These are phyloP conservation scores for Bryoglossum gracile DNA, from an alignment of 495 filamentous ascomycete species.

Conservation along the genomic window DNA sequence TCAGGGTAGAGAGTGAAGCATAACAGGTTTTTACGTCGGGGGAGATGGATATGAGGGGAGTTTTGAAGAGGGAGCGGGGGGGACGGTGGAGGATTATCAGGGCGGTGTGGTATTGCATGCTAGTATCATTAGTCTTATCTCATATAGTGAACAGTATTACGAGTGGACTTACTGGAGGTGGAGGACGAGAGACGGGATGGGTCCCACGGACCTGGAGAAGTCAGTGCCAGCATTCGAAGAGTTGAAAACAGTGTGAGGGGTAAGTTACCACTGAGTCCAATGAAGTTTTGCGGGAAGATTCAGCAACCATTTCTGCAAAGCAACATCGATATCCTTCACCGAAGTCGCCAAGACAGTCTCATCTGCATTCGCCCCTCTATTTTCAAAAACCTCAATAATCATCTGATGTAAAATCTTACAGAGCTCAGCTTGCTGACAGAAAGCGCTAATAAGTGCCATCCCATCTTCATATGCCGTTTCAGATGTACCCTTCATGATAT, in stretches of 20 bases:
- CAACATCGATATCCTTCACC: slow-evolving; percentile 26
- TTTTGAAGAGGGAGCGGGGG: slow-evolving; percentile 24
- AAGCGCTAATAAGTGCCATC: slow-evolving; percentile 21
- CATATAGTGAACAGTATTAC: background rate
- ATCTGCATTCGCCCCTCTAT: slow-evolving; percentile 23
- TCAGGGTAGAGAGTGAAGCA: slow-evolving; percentile 25
- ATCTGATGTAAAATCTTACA: slow-evolving; percentile 30
- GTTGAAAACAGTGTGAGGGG: background rate
- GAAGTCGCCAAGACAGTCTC: slow-evolving; percentile 24
- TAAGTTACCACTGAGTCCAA: slow-evolving; percentile 28
- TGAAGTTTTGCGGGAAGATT: slow-evolving; percentile 26
- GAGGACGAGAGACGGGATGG: slow-evolving; percentile 26
- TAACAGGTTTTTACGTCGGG: slow-evolving; percentile 30
- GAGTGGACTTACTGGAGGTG: slow-evolving; percentile 27
- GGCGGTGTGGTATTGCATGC: slow-evolving; percentile 30
- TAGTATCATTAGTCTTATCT: slow-evolving; percentile 5
- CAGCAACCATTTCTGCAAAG: slow-evolving; percentile 27
- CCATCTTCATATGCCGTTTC: slow-evolving; percentile 29
- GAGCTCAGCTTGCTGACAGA: slow-evolving; percentile 28
- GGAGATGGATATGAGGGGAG: slow-evolving; percentile 17
- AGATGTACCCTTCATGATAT: slow-evolving; percentile 23
- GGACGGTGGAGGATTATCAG: slow-evolving; percentile 32
- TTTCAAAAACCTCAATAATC: slow-evolving; percentile 32
- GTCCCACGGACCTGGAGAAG: slow-evolving; percentile 14
- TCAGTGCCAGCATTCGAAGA: too few relatives aligned